Evolutionary conservation across 192 early-diverging fungal genomes (phyloP), one percentile per base, ranked within the genome.

Genomic region (Cladochytrium replicatum): DNA sequence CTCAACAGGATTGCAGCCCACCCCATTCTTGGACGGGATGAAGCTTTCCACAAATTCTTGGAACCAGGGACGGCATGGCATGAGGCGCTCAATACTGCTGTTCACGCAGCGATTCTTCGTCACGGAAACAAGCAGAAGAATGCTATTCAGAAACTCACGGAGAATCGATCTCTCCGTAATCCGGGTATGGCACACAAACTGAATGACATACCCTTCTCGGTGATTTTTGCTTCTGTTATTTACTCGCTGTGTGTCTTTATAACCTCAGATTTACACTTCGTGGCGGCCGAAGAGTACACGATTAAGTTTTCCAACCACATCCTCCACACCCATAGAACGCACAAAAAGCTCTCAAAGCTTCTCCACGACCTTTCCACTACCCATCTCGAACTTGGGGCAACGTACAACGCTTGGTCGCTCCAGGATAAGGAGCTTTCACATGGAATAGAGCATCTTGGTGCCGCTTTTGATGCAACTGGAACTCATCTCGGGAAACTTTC

Each of bases 361-460:
- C 37, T 55, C 23, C 25, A 42, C 52, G 91, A 95, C 56, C 69
- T 86, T 24, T 77, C 87, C 0, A 61, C 64, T 26, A 82, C 86
- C 48, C 88, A 88, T 55, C 70, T 88, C 17, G 91, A 95, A 52
- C 71, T 99, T 13, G 93, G 92, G 0, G 91, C 88, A 2, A 71
- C 81, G 1, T 90, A 93, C 63, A 99, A 99, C 54, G 90, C 83
- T 19, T 97, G 96, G 66, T 96, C 93, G 39, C 70, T 99, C 29
- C 81, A 83, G 52, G 92, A 97, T 49, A 46, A 43, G 27, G 68
- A 66, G 1, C 68, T 99, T 13, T 78, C 86, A 0, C 81, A 81
- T 21, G 85, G 86, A 0, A 84, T 97, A 51, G 96, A 99, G 57
- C 77, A 82, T 46, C 68, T 90, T n/a, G 96, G 96, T 1, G 84